Conservation (phyloP, 2,329 filamentous ascomycete genomes). For the Neopestalotiopsis clavispora region DNA sequence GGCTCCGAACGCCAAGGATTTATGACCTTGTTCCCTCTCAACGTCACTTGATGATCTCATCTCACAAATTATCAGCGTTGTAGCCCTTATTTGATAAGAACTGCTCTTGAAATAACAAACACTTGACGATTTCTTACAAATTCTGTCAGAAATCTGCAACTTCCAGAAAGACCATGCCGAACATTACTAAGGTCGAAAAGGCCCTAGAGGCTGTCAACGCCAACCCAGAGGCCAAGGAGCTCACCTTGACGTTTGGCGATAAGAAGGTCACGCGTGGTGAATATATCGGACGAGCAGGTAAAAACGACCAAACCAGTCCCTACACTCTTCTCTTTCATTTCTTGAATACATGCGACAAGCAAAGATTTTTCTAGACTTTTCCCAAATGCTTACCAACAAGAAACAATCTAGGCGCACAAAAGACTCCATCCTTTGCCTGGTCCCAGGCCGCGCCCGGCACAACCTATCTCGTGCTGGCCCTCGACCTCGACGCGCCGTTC, state of each 20-base stretch:
- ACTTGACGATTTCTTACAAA: neutral
- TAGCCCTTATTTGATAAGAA: neutral
- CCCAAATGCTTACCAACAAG: neutral
- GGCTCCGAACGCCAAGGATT: constrained; percentile 1
- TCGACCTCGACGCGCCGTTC: constrained; percentile 16
- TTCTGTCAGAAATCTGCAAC: neutral
- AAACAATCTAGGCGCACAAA: constrained; percentile 1
- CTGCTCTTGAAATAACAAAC: neutral
- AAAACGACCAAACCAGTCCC: neutral
- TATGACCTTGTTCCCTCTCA: neutral
- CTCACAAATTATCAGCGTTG: neutral
- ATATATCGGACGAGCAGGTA: constrained; percentile 15
- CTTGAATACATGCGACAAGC: no score
- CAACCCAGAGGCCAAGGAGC: constrained; percentile 9
- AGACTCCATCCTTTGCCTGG: constrained; percentile 3
- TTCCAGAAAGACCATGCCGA: neutral
- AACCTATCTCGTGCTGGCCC: constrained; percentile 9
- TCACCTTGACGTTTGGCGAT: constrained; percentile 9
- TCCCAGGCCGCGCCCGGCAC: constrained; percentile 12
- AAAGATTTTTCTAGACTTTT: neutral
- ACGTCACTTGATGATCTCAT: neutral
- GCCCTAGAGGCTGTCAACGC: constrained; percentile 9
- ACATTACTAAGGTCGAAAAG: constrained; percentile 6
- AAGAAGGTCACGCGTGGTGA: constrained; percentile 3
- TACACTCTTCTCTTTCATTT: neutral